Evolutionary conservation across 2,329 filamentous ascomycete genomes (phyloP).

Genomic region (Decorospora gaudefroyi): DNA sequence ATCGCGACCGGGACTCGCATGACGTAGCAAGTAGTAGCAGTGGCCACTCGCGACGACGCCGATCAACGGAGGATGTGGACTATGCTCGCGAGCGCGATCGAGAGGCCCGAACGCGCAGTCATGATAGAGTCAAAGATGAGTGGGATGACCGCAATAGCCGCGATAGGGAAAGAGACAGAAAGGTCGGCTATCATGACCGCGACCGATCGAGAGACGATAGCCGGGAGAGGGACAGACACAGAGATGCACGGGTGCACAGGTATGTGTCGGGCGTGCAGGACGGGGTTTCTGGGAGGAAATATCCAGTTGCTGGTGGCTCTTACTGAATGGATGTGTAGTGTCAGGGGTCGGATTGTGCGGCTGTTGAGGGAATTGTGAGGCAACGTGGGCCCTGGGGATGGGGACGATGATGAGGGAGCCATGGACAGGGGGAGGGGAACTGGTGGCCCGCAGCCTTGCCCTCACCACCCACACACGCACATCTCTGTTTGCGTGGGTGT

Average conservation of each 20-base stretch:
- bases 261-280: conserved; percentile 44
- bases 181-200: conserved; percentile 1
- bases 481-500: not conserved
- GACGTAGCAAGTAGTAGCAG: conserved; percentile 15
- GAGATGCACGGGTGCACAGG: conserved; percentile 35
- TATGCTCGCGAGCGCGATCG: conserved; percentile 32
- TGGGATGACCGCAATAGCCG: conserved; percentile 29
- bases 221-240: conserved; percentile 23
- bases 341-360: conserved; percentile 22
- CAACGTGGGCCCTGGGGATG: not conserved
- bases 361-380: conserved; percentile 30
- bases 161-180: conserved; percentile 6
- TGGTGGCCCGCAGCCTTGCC: not conserved
- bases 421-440: not conserved
- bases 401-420: not conserved
- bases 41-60: conserved; percentile 25
- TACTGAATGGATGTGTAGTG: conserved; percentile 28
- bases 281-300: conserved; percentile 42
- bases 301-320: conserved; percentile 32
- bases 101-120: conserved; percentile 33
- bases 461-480: too few relatives aligned
- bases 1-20: conserved; percentile 17
- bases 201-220: conserved; percentile 14
- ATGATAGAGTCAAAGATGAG: conserved; percentile 36
- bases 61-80: conserved; percentile 33